Evolutionary conservation across 1,284 basidiomycete genomes (phyloP).

Genomic region (Ceraceosorus guamensis): DNA sequence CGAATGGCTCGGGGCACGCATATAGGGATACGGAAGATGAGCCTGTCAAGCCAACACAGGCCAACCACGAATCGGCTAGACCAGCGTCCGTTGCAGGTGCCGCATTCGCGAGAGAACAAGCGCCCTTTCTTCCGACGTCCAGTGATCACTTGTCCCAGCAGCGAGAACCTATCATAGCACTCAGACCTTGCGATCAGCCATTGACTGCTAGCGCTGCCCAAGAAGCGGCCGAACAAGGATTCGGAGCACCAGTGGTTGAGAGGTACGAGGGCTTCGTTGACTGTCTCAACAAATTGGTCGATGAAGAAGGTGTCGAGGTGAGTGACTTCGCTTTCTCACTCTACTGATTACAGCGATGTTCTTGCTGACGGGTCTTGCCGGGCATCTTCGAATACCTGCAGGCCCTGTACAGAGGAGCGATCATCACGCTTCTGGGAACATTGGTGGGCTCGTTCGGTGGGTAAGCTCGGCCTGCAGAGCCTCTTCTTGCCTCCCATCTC

Average conservation of each 20-base stretch:
- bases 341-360: too few species aligned
- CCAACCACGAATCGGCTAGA: slow-evolving; percentile 3
- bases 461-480: too few species aligned
- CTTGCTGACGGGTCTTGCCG: too few species aligned
- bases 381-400: too few species aligned
- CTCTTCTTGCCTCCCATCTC: too few species aligned
- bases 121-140: too few species aligned
- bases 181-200: slow-evolving; percentile 40
- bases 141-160: slow-evolving; percentile 21
- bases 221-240: slow-evolving; percentile 32
- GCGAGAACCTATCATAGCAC: slow-evolving; percentile 43
- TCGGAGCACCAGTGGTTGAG: slow-evolving; percentile 39
- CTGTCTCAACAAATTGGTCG: slow-evolving; percentile 43
- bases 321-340: too few species aligned
- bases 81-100: too few species aligned
- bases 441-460: too few species aligned
- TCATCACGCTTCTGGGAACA: too few species aligned
- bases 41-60: neutral
- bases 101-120: too few species aligned
- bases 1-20: neutral
- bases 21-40: slow-evolving; percentile 8
- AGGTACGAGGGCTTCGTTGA: slow-evolving; percentile 38
- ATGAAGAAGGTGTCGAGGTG: slow-evolving; percentile 45
- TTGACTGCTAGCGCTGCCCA: slow-evolving; percentile 13
- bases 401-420: too few species aligned